A percentile compares a stretch with the other conserved stretches of the same genome.
These are phyloP conservation scores for Steccherinum ochraceum DNA, from an alignment of 768 basidiomycete species.

Conservation along the genomic window DNA sequence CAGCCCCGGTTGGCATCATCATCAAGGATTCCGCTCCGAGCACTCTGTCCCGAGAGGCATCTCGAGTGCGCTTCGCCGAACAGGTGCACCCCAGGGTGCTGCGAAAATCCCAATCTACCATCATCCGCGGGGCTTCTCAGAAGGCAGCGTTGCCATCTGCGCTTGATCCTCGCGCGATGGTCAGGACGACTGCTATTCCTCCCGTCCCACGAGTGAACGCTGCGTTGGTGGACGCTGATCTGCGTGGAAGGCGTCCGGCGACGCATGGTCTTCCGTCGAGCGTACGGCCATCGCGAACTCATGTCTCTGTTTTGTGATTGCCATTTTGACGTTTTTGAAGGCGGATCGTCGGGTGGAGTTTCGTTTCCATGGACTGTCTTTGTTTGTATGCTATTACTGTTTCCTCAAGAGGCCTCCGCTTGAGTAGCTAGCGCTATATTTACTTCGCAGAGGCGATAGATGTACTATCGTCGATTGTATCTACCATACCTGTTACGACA, in stretches of 20 bases:
- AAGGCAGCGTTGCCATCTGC: background rate
- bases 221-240: background rate
- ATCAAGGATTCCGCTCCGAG: too few relatives aligned
- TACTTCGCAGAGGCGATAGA: too few relatives aligned
- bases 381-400: too few relatives aligned
- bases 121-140: background rate
- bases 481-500: too few relatives aligned
- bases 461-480: too few relatives aligned
- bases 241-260: slow-evolving; percentile 5
- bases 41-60: too few relatives aligned
- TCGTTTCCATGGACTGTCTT: too few relatives aligned
- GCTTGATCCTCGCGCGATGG: background rate
- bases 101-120: background rate
- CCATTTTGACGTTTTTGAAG: background rate
- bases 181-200: background rate
- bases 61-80: background rate
- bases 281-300: slow-evolving; percentile 9
- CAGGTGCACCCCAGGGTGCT: background rate
- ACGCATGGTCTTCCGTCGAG: slow-evolving; percentile 16
- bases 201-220: background rate
- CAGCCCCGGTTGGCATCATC: background rate
- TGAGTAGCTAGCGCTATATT: too few relatives aligned
- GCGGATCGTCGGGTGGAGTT: too few relatives aligned
- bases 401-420: too few relatives aligned
- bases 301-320: background rate